A percentile compares a stretch with the other conserved stretches of the same genome.
Conservation (phyloP, 306 rosid species). For the Medicago arabica region DNA sequence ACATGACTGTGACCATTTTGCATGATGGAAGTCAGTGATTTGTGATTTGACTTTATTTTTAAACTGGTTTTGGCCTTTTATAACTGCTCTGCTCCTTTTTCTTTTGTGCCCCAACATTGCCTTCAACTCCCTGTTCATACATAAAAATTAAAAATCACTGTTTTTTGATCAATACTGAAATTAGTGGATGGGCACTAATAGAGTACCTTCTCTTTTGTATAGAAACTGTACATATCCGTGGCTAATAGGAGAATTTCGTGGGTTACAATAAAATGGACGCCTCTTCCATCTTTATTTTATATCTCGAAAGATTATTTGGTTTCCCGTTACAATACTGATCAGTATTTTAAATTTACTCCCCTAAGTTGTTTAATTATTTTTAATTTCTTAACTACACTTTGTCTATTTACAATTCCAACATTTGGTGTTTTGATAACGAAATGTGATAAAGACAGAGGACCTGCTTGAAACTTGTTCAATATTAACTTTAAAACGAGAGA, state of each 20-base stretch:
- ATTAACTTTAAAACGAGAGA: constrained; percentile 14
- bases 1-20: background rate
- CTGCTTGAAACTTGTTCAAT: background rate
- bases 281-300: background rate
- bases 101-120: background rate
- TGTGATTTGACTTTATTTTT: constrained; percentile 18
- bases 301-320: background rate
- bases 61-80: background rate
- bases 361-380: constrained; percentile 3
- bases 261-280: background rate
- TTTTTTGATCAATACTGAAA: background rate
- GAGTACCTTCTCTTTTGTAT: background rate
- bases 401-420: no score
- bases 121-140: background rate
- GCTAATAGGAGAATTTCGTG: background rate
- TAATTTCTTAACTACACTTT: background rate
- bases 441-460: background rate
- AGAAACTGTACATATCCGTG: background rate
- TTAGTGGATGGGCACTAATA: background rate
- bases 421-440: constrained; percentile 1
- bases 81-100: background rate
- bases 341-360: background rate
- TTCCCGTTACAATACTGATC: background rate
- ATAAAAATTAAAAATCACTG: background rate
- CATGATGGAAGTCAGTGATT: constrained; percentile 8